phyloP scores from a whole-genome alignment of 495 filamentous ascomycete genomes.

The Rostrohypoxylon terebratum region DNA sequence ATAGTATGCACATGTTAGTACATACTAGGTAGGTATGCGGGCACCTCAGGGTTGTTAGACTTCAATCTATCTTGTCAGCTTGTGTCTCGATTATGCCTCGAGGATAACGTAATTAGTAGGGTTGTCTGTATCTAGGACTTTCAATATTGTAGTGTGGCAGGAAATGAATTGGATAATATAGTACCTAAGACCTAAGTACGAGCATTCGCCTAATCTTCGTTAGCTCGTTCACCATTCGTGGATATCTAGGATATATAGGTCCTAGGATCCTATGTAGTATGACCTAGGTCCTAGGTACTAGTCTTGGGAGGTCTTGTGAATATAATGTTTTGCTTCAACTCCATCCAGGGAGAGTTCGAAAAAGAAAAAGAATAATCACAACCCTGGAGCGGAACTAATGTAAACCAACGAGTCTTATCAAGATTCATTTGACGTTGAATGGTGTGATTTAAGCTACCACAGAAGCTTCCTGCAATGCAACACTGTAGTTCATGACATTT shows the following conservation, averaged over 20 bases:
- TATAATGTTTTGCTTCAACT: no score
- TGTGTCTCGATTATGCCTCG: no score
- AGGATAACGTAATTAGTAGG: neutral
- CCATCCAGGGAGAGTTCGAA: neutral
- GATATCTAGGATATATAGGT: no score
- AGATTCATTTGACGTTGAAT: conserved; percentile 14
- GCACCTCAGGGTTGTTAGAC: no score
- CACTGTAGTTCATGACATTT: conserved; percentile 19
- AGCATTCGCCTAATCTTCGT: neutral
- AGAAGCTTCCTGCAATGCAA: conserved; percentile 34
- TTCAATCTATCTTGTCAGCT: no score
- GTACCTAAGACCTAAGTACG: no score
- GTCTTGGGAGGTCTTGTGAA: no score
- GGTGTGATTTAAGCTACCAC: conserved; percentile 38
- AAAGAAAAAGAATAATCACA: conserved; percentile 13
- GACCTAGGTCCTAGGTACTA: no score
- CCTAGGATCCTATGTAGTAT: no score
- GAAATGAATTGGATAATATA: neutral
- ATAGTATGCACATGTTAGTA: neutral
- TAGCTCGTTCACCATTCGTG: neutral
- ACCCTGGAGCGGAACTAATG: no score
- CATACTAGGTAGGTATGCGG: no score
- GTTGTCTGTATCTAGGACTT: neutral
- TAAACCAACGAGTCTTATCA: conserved; percentile 28
- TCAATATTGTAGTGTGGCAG: neutral